phyloP scores from a whole-genome alignment of 2,329 filamentous ascomycete genomes.

The Ophidiomyces ophidiicola region DNA sequence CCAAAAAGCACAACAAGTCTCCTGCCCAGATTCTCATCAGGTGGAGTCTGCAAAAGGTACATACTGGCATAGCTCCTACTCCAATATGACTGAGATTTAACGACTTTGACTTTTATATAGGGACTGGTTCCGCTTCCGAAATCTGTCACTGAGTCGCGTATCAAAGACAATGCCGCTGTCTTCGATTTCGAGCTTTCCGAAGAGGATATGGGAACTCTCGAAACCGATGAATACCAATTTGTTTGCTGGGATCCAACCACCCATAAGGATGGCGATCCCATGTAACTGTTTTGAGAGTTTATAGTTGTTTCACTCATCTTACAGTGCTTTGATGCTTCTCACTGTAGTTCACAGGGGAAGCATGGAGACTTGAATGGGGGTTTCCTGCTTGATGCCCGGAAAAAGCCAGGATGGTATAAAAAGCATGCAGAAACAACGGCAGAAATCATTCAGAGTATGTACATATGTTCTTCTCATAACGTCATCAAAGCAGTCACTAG shows the following conservation, averaged over 20 bases:
- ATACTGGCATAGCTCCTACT: neutral
- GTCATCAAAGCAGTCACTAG: neutral
- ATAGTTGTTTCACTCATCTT: neutral
- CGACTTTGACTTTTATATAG: slow-evolving; percentile 21
- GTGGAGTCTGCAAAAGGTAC: slow-evolving; percentile 49
- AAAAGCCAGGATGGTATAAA: neutral
- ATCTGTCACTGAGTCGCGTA: slow-evolving; percentile 47
- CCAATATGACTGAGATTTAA: neutral
- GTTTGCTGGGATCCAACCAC: slow-evolving; percentile 45
- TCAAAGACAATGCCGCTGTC: slow-evolving; percentile 48
- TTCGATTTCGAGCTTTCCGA: slow-evolving; percentile 48
- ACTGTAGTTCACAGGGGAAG: neutral
- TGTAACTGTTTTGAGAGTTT: neutral
- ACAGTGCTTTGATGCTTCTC: neutral
- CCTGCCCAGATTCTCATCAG: slow-evolving; percentile 47
- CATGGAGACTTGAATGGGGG: neutral
- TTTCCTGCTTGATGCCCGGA: neutral
- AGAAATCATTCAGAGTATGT: neutral
- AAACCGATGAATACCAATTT: slow-evolving; percentile 44
- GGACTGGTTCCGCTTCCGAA: slow-evolving; percentile 53
- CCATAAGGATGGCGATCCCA: slow-evolving; percentile 12
- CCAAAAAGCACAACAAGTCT: slow-evolving; percentile 47
- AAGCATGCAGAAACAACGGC: neutral
- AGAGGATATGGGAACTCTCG: slow-evolving; percentile 47
- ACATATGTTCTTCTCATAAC: neutral